phyloP scores from a whole-genome alignment of 169 alveolate genomes.

The Eimeria falciformis region DNA sequence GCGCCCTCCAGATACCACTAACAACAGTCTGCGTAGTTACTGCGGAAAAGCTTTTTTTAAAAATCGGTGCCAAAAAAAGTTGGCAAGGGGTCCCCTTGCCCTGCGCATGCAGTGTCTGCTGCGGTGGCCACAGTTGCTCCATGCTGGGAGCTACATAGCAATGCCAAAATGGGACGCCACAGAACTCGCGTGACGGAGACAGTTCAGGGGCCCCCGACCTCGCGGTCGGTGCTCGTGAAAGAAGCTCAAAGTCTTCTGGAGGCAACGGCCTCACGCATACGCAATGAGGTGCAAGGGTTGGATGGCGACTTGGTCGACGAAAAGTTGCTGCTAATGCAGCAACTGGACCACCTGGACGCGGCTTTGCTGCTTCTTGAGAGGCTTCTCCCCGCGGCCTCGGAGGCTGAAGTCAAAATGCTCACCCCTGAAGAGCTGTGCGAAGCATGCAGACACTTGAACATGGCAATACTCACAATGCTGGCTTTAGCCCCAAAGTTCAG shows the following conservation, averaged over 20 bases:
- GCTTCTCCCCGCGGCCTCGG: conserved; percentile 7
- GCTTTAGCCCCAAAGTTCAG: conserved; percentile 67
- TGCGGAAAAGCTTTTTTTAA: neutral
- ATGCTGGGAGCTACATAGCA: conserved; percentile 32
- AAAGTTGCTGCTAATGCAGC: conserved; percentile 57
- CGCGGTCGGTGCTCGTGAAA: conserved; percentile 37
- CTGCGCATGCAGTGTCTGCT: conserved; percentile 15
- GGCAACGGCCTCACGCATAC: conserved; percentile 63
- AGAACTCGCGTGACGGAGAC: conserved; percentile 63
- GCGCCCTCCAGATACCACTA: neutral
- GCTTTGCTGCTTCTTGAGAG: conserved; percentile 56
- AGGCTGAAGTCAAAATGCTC: conserved; percentile 33
- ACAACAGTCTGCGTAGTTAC: neutral
- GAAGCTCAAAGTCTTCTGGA: conserved; percentile 69
- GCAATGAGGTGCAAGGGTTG: conserved; percentile 45
- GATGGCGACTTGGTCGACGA: conserved; percentile 70
- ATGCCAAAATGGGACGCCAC: conserved; percentile 38
- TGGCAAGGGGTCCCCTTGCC: conserved; percentile 50
- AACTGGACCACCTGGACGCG: conserved; percentile 62
- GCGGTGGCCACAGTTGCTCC: conserved; percentile 21
- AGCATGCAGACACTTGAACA: conserved; percentile 67
- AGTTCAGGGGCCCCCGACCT: conserved; percentile 63
- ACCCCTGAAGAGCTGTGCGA: conserved; percentile 62
- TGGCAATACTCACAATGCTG: conserved; percentile 67
- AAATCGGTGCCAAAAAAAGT: too few species aligned